Conservation (phyloP, 2,329 filamentous ascomycete species). For the Ophiocordyceps robertsii region DNA sequence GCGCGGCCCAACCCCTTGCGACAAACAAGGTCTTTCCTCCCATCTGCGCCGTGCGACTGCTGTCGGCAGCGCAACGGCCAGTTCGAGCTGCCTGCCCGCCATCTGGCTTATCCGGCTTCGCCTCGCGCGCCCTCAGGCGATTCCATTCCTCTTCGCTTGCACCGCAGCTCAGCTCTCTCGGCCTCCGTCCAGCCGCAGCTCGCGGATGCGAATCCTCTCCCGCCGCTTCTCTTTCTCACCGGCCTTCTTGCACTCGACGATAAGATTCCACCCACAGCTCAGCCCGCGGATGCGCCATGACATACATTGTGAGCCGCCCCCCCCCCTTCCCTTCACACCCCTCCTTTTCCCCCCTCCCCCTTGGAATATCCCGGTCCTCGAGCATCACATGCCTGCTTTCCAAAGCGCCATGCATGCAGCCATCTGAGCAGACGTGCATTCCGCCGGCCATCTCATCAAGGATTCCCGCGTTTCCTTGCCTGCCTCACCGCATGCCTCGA, state of each 20-base stretch:
- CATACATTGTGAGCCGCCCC: slow-evolving; percentile 22
- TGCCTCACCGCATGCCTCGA: slow-evolving; percentile 1
- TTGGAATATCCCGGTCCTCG: slow-evolving; percentile 4
- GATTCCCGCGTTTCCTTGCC: background rate
- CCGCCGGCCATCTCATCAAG: background rate
- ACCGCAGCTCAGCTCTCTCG: background rate
- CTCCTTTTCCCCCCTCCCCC: no score
- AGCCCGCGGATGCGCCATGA: slow-evolving; percentile 20
- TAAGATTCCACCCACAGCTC: slow-evolving; percentile 4
- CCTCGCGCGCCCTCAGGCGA: background rate
- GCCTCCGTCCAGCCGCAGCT: background rate
- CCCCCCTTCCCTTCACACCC: slow-evolving; percentile 5
- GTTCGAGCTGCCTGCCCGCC: background rate
- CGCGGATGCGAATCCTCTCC: background rate
- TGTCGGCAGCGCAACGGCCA: background rate
- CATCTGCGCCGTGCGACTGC: no score
- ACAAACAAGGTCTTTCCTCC: no score
- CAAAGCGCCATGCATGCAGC: slow-evolving; percentile 6
- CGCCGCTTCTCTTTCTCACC: background rate
- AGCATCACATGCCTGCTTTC: slow-evolving; percentile 8
- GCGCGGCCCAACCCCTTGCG: no score
- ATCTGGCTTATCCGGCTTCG: background rate
- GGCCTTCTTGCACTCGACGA: slow-evolving; percentile 1
- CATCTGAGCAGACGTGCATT: slow-evolving; percentile 1
- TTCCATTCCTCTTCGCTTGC: background rate